Percentiles rank a stretch among this genome's conserved stretches.
phyloP scores from a whole-genome alignment of 73 alveolate genomes.

The Tetrahymena malaccensis region DNA sequence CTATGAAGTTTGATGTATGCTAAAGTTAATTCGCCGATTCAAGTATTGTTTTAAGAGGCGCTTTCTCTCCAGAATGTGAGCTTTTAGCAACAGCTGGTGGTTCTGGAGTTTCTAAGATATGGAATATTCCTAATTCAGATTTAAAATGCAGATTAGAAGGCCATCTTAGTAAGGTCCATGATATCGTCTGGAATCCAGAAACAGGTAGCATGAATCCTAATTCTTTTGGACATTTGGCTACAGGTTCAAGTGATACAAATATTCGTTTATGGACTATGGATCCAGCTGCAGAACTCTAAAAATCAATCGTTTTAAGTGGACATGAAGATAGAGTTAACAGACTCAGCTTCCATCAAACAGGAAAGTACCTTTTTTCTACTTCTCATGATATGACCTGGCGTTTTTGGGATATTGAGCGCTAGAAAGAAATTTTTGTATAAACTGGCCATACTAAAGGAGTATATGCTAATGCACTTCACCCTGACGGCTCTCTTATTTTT shows the following conservation, averaged over 20 bases:
- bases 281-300: slow-evolving; percentile 25
- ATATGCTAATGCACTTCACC: slow-evolving; percentile 81
- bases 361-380: slow-evolving; percentile 69
- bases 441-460: slow-evolving; percentile 95
- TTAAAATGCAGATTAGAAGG: slow-evolving; percentile 17
- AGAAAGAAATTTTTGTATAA: slow-evolving; percentile 73
- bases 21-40: slow-evolving; percentile 67
- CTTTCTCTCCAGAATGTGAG: slow-evolving; percentile 53
- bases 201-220: neutral
- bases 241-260: slow-evolving; percentile 84
- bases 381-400: slow-evolving; percentile 94
- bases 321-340: slow-evolving; percentile 92
- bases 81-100: slow-evolving; percentile 50
- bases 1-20: slow-evolving; percentile 41
- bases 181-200: slow-evolving; percentile 53
- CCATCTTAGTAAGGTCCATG: slow-evolving; percentile 41
- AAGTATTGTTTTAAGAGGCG: slow-evolving; percentile 56
- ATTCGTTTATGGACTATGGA: slow-evolving; percentile 85
- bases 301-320: slow-evolving; percentile 71
- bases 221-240: slow-evolving; percentile 61
- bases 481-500: slow-evolving; percentile 87
- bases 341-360: slow-evolving; percentile 88
- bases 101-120: slow-evolving; percentile 31
- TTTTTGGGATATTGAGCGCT: slow-evolving; percentile 77
- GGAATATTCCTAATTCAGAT: slow-evolving; percentile 11